phyloP scores from a whole-genome alignment of 2,329 filamentous ascomycete genomes.

The Clonostachys byssicola region DNA sequence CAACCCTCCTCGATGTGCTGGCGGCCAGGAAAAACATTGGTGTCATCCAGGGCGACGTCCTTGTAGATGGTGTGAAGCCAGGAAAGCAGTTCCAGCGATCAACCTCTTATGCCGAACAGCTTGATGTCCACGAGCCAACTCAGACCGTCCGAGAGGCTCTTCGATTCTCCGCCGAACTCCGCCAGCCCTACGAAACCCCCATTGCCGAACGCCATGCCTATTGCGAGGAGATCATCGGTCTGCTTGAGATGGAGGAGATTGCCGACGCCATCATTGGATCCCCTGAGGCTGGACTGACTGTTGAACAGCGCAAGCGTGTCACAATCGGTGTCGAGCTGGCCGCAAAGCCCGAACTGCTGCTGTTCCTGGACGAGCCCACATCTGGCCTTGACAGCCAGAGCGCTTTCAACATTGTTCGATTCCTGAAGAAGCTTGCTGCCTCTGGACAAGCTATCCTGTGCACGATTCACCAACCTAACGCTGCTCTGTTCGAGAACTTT shows the following conservation, averaged over 20 bases:
- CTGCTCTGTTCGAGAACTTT: constrained; percentile 83
- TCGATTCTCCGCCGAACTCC: constrained; percentile 57
- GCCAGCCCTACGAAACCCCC: constrained; percentile 50
- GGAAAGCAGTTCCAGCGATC: constrained; percentile 58
- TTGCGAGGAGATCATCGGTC: constrained; percentile 56
- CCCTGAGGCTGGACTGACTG: constrained; percentile 65
- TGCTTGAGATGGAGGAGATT: constrained; percentile 55
- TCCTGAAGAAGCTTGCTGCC: constrained; percentile 71
- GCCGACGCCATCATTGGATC: constrained; percentile 55
- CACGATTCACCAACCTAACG: constrained; percentile 88
- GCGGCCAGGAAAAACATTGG: constrained; percentile 58
- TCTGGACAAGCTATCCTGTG: constrained; percentile 85
- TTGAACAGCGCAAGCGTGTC: constrained; percentile 67
- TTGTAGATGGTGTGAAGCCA: constrained; percentile 52
- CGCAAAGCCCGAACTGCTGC: constrained; percentile 71
- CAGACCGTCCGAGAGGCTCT: constrained; percentile 62
- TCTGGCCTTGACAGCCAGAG: constrained; percentile 61
- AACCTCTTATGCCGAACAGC: constrained; percentile 59
- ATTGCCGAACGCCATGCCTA: constrained; percentile 52
- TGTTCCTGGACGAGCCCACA: constrained; percentile 78
- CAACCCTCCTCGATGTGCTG: constrained; percentile 76
- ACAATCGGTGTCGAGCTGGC: constrained; percentile 89
- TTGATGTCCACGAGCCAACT: constrained; percentile 57
- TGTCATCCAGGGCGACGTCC: constrained; percentile 50
- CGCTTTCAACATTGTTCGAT: constrained; percentile 73